These are phyloP conservation scores for Daldinia caldariorum DNA, from an alignment of 495 filamentous ascomycete genomes.

Conservation along the genomic window DNA sequence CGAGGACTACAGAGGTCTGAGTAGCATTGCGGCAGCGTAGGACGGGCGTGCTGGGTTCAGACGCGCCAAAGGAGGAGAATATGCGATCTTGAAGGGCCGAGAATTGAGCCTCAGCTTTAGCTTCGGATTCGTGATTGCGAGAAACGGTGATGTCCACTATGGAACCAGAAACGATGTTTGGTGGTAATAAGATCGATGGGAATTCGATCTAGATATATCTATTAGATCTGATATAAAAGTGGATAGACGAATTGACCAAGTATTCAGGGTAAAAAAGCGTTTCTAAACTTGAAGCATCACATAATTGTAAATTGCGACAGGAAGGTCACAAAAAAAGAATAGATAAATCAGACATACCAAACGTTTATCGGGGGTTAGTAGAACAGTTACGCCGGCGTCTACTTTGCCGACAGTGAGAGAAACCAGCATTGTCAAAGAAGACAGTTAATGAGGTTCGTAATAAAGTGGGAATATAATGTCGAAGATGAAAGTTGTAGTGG, in stretches of 20 bases:
- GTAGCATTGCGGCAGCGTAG: constrained; percentile 95
- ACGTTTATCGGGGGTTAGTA: constrained; percentile 96
- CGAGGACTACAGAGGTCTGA: constrained; percentile 94
- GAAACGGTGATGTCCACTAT: constrained; percentile 98
- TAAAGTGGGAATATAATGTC: constrained; percentile 8
- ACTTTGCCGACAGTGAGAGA: constrained; percentile 99
- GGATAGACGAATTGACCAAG: constrained; percentile 9
- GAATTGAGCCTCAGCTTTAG: constrained; percentile 76
- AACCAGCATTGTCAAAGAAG: constrained; percentile 76
- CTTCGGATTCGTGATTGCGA: constrained; percentile 84
- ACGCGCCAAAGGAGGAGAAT: constrained; percentile 82
- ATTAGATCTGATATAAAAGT: constrained; percentile 17
- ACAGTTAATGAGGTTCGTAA: constrained; percentile 2
- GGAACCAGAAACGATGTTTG: constrained; percentile 90
- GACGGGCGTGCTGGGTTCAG: constrained; percentile 78
- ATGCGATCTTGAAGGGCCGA: constrained; percentile 85
- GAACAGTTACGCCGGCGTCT: constrained; percentile 96
- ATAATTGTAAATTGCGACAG: constrained; percentile 22
- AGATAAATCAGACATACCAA: constrained; percentile 68
- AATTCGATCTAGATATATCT: constrained; percentile 87
- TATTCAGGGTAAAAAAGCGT: background rate
- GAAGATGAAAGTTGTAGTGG: constrained; percentile 13
- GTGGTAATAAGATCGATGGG: constrained; percentile 94
- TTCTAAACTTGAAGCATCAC: background rate
- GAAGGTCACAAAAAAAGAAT: background rate